phyloP scores from a whole-genome alignment of 148 eudicot species.

The Agrostemma githago region DNA sequence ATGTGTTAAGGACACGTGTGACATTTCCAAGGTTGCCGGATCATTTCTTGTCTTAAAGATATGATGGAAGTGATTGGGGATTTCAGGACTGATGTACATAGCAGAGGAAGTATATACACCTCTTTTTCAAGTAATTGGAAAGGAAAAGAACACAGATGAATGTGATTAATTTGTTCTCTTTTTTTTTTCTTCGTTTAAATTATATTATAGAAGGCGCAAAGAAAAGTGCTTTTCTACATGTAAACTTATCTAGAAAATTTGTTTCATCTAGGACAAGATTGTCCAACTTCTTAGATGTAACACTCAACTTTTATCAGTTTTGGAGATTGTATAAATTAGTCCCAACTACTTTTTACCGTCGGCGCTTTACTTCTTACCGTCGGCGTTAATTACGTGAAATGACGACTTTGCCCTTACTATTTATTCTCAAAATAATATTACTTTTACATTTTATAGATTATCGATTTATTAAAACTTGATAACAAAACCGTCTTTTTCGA shows the following conservation, averaged over 20 bases:
- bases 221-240: not conserved
- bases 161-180: slow-evolving; percentile 16
- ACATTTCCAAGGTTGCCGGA: slow-evolving; percentile 72
- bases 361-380: no score
- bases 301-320: not conserved
- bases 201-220: not conserved
- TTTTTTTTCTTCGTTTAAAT: not conserved
- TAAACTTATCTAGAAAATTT: not conserved
- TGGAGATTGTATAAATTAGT: not conserved
- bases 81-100: slow-evolving; percentile 24
- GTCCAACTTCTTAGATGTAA: not conserved
- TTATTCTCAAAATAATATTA: no score
- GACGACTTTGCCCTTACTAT: no score
- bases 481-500: no score
- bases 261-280: not conserved
- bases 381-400: no score
- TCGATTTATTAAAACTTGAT: no score
- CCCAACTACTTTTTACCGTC: no score
- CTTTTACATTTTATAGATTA: no score
- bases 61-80: slow-evolving; percentile 51
- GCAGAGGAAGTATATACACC: slow-evolving; percentile 21
- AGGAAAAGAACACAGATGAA: slow-evolving; percentile 3
- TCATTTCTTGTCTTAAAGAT: slow-evolving; percentile 59
- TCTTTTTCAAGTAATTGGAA: slow-evolving; percentile 6
- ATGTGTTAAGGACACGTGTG: slow-evolving; percentile 43